Conservation (phyloP, 257 asterid genomes). For the Capsicum rhomboideum region DNA sequence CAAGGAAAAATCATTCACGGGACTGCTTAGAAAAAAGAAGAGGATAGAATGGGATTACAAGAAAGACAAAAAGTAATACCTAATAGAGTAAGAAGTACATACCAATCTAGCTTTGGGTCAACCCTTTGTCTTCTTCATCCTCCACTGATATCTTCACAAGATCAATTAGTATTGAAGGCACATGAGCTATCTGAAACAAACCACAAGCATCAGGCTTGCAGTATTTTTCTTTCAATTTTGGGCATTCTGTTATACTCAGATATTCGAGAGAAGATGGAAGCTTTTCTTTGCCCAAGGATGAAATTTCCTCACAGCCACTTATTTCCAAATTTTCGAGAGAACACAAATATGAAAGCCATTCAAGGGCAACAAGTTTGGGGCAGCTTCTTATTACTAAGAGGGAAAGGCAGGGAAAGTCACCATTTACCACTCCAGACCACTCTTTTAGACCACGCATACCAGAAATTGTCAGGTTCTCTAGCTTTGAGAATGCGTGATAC, state of each 20-base stretch:
- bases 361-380: conserved; percentile 27
- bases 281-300: conserved; percentile 20
- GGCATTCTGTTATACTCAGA: conserved; percentile 29
- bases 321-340: conserved; percentile 26
- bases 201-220: conserved; percentile 11
- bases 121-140: neutral
- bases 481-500: conserved; percentile 15
- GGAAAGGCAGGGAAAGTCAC: conserved; percentile 32
- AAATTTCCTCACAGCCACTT: conserved; percentile 16
- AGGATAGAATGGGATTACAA: neutral
- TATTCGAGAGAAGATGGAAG: conserved; percentile 29
- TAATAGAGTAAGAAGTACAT: neutral
- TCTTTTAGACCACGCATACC: conserved; percentile 30
- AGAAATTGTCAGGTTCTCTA: conserved; percentile 28
- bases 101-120: neutral
- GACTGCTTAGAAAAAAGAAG: neutral
- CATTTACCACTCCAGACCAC: conserved; percentile 28
- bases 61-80: neutral
- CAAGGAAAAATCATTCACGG: neutral
- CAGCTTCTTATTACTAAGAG: conserved; percentile 22
- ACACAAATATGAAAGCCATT: conserved; percentile 14
- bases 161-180: conserved; percentile 28
- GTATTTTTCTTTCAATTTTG: conserved; percentile 9
- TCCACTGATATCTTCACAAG: conserved; percentile 5
- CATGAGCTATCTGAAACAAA: conserved; percentile 14